Evolutionary conservation across 331 rosid species (phyloP).

Genomic region (Cydonia oblonga): DNA sequence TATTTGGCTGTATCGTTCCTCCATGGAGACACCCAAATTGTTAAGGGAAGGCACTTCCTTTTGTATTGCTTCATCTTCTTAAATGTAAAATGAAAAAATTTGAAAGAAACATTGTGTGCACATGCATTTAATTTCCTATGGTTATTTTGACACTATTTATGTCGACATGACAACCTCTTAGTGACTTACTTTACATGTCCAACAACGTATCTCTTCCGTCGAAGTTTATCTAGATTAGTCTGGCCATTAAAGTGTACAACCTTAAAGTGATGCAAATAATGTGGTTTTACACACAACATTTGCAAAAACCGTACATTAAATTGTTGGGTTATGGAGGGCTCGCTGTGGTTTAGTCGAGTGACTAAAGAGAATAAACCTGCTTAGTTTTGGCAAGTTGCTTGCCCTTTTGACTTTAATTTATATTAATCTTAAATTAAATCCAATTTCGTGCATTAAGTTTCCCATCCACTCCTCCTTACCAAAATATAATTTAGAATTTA

Average conservation of each 20-base stretch:
- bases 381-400: conserved; percentile 4
- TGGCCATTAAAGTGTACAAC: background rate
- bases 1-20: background rate
- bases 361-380: conserved; percentile 2
- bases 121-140: too few species aligned
- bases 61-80: background rate
- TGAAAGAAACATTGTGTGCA: too few species aligned
- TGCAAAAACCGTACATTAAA: background rate
- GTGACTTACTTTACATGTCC: background rate
- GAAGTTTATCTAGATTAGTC: too few species aligned
- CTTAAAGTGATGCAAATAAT: background rate
- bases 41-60: background rate
- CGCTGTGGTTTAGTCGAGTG: conserved; percentile 35
- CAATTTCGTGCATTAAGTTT: background rate
- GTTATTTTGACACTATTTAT: background rate
- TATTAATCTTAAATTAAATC: background rate
- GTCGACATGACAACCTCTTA: background rate
- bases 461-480: too few species aligned
- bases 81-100: background rate
- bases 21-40: background rate
- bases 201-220: rapidly evolving
- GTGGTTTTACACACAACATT: background rate
- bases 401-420: background rate
- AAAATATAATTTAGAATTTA: too few species aligned
- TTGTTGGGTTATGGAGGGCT: conserved; percentile 26